Conservation (phyloP, 2,329 filamentous ascomycete species). For the Hypoxylon sp. region DNA sequence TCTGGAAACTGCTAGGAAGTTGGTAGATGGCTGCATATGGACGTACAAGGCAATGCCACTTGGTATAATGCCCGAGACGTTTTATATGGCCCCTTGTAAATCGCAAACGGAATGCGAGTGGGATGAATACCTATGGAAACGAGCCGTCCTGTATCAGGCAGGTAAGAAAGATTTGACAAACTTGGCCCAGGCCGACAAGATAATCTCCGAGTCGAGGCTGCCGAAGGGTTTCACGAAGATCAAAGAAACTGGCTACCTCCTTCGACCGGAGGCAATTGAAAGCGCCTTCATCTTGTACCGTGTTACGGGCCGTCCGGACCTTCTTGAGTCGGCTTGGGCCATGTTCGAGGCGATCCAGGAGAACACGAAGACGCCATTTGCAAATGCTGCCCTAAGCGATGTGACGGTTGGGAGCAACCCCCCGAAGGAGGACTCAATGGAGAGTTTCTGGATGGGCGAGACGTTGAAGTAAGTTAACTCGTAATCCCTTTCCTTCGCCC, state of each 20-base stretch:
- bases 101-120: constrained; percentile 48
- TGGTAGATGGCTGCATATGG: constrained; percentile 68
- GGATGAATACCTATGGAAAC: constrained; percentile 52
- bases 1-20: constrained; percentile 60
- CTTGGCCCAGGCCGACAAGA: constrained; percentile 38
- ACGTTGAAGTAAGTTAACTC: constrained; percentile 47
- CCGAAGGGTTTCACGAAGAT: constrained; percentile 48
- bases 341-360: constrained; percentile 51
- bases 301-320: constrained; percentile 44
- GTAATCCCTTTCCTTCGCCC: neutral
- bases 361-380: constrained; percentile 47
- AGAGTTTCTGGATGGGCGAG: constrained; percentile 50
- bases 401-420: constrained; percentile 43
- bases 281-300: constrained; percentile 52
- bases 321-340: constrained; percentile 48
- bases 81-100: constrained; percentile 60
- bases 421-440: constrained; percentile 49
- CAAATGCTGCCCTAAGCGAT: constrained; percentile 49
- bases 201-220: constrained; percentile 43
- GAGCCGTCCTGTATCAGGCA: constrained; percentile 42
- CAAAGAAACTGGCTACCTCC: constrained; percentile 48
- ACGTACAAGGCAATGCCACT: constrained; percentile 63
- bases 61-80: constrained; percentile 68
- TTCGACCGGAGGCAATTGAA: constrained; percentile 53
- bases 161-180: constrained; percentile 29